These are phyloP conservation scores for Arachis stenosperma DNA, from an alignment of 306 rosid genomes.

Conservation along the genomic window DNA sequence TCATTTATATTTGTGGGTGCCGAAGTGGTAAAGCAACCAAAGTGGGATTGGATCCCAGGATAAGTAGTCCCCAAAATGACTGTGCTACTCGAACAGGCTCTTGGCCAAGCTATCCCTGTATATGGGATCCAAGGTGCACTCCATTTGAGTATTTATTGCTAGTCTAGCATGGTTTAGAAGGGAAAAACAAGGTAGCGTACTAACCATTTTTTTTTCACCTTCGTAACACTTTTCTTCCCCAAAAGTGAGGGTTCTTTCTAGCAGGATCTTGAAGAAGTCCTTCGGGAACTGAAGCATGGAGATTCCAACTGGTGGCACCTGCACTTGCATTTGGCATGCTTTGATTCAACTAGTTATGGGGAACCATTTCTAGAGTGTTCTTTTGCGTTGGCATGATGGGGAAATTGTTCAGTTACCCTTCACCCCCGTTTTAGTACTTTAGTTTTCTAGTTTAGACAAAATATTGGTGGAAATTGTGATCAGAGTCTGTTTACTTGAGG, in stretches of 20 bases:
- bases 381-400: neutral
- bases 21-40: constrained; percentile 19
- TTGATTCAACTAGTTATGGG: constrained; percentile 2
- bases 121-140: constrained; percentile 14
- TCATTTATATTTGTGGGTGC: constrained; percentile 31
- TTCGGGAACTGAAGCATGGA: constrained; percentile 16
- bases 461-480: neutral
- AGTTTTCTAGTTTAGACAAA: constrained; percentile 4
- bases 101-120: constrained; percentile 20
- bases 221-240: neutral
- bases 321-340: constrained; percentile 13
- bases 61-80: constrained; percentile 21
- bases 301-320: constrained; percentile 8
- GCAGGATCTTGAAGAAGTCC: constrained; percentile 35
- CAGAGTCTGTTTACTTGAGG: neutral
- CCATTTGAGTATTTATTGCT: constrained; percentile 20
- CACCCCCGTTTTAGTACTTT: constrained; percentile 10
- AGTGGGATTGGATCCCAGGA: constrained; percentile 3
- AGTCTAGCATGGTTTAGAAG: constrained; percentile 1
- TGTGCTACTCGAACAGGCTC: constrained; percentile 19
- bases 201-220: neutral
- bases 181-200: constrained; percentile 2
- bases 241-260: constrained; percentile 17
- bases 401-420: neutral
- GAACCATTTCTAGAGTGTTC: neutral